Base-by-base conservation (phyloP, 768 basidiomycete species). In the Leccinum barrowsii region DNA sequence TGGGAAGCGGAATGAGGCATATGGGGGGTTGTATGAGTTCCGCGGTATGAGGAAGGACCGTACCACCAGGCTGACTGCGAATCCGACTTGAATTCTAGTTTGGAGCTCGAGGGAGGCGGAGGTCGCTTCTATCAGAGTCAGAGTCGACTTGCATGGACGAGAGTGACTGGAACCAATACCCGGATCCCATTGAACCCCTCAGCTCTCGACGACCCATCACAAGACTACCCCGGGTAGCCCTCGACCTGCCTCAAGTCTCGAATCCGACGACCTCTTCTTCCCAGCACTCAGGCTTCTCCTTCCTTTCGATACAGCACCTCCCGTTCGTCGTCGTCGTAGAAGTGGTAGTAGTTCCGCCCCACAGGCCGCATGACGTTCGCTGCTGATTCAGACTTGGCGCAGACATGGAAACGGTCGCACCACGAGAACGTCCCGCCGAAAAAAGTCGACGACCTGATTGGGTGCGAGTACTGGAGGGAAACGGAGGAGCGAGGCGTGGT, bases 401-500 rank as follows among this genome's bases (percentile, higher is more conserved):
- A 10, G 42, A 51, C 28, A 52, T 37, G 40, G 59, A 40, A 21
- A 54, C 37, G 17, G 52, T 30, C 7, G 57, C 13, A 11, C 51
- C 19, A 24, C 11, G 30, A 61, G 56, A 35, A 59, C 5, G 50
- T 70, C 69, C 62, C 61, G 54, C 1, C 67, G 68, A 56, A 70
- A 71, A 17, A 69, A 71, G 58, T 70, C 69, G 42, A 67, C 57
- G 5, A 64, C 68, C 32, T 62, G 52, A 12, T 21, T 49, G 13
- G 68, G 61, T 3, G 60, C 50, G 11, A 70, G 61, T 0, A 67
- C 51, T 19, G 61, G 46, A 40, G 69, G 64, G 0, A 67, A 63
- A 10, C 69, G 70, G 50, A 70, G 69, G 11, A 70, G 17, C 8
- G 70, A 59, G 32, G 70, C 61, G 4, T 70, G 69, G 42, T 70